Evolutionary conservation across 257 asterid species (phyloP), one percentile per base, ranked within the genome.

Genomic region (Agastache rugosa): DNA sequence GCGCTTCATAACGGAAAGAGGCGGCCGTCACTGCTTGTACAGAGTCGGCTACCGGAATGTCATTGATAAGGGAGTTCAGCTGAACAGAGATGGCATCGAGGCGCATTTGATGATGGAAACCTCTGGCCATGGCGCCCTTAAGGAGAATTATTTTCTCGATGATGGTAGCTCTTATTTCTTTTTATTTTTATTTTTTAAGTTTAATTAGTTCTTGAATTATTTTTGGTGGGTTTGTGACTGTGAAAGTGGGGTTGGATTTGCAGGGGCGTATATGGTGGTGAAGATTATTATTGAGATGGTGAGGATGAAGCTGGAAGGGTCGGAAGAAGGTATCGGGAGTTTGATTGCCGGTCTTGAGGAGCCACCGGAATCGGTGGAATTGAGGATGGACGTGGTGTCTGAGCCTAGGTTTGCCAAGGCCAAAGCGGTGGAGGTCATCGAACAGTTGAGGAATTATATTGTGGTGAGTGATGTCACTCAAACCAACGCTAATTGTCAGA

Each of bases 91-190:
- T 22, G 96, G 92, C 1, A 50, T 93, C 31, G 96, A 93, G 17
- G 71, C 98, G 4, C 97, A 93, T 85, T 89, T 93, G 27, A 93
- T 91, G 98, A 93, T 91, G 98, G 98, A 93, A 67, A 91, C 95
- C 0, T 77, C 89, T 0, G 98, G 98, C 0, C 98, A 93, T 78
- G 98, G 97, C 39, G 98, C 98, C 34, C 88, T 93, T 14, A 91
- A 87, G 63, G 98, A 93, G 69, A 91, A 93, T 55, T 72, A 87
- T 75, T 93, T 88, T 75, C 97, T 93, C 56, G 98, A 93, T 82
- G 98, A 93, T 73, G 98, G 97, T 91, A 77, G 16, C 2, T 7
- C 0, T n/a, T 15, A 2, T 9, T 0, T 8, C 16, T 44, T 44
- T 44, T 11, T 42, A 1, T 42, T 11, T 11, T 10, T 2, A n/a